Evolutionary conservation across 192 early-diverging fungal species (phyloP).

Genomic region (Mortierella claussenii): DNA sequence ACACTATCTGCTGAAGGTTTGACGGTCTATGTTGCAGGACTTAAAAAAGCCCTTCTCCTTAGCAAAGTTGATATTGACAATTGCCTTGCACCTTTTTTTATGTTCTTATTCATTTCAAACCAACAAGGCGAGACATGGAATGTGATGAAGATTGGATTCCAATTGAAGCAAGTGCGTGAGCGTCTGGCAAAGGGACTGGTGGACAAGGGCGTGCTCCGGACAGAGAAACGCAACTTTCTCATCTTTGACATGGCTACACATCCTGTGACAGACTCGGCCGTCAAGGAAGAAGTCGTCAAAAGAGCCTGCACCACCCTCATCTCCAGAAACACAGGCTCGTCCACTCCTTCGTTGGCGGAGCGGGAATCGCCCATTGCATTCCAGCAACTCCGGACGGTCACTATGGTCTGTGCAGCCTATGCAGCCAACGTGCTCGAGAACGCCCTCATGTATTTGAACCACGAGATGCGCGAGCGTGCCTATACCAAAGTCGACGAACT

Average conservation of each 20-base stretch:
- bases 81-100: not conserved
- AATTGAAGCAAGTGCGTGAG: constrained; percentile 98
- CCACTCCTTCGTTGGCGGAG: constrained; percentile 56
- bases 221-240: constrained; percentile 95
- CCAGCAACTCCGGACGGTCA: constrained; percentile 77
- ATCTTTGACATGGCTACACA: constrained; percentile 99
- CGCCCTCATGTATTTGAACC: constrained; percentile 84
- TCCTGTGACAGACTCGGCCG: constrained; percentile 87
- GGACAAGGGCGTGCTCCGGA: constrained; percentile 97
- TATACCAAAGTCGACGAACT: constrained; percentile 91
- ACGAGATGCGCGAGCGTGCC: constrained; percentile 88
- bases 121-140: constrained; percentile 96
- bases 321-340: constrained; percentile 69
- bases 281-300: constrained; percentile 90
- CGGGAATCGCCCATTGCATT: constrained; percentile 65
- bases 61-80: not conserved
- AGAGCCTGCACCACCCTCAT: constrained; percentile 83
- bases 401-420: constrained; percentile 94
- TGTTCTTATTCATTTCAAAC: not conserved
- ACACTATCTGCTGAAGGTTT: too few relatives aligned
- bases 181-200: constrained; percentile 96
- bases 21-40: too few relatives aligned
- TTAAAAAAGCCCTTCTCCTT: too few relatives aligned
- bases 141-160: constrained; percentile 95
- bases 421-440: constrained; percentile 99